phyloP scores from a whole-genome alignment of 345 rosid genomes.

The Jatropha curcas region DNA sequence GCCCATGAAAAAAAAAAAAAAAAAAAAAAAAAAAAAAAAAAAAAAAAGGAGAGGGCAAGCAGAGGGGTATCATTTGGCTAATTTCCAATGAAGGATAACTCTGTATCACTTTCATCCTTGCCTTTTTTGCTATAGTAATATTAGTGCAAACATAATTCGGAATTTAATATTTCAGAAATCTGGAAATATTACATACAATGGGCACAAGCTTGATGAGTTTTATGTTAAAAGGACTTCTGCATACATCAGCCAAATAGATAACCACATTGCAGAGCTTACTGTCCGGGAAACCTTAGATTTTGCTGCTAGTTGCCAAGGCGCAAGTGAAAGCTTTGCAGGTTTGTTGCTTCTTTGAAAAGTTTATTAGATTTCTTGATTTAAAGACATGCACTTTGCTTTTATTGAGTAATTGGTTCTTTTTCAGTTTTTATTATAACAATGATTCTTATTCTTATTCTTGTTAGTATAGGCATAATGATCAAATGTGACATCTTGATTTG shows the following conservation, averaged over 20 bases:
- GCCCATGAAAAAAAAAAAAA: neutral
- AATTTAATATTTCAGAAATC: constrained; percentile 46
- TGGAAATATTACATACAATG: constrained; percentile 82
- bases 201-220: constrained; percentile 60
- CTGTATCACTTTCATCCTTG: neutral
- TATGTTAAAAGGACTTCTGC: constrained; percentile 83
- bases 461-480: neutral
- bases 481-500: neutral
- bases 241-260: constrained; percentile 87
- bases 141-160: neutral
- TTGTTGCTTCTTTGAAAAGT: constrained; percentile 5
- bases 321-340: constrained; percentile 84
- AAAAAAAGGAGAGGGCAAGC: too few relatives aligned
- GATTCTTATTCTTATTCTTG: neutral
- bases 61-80: neutral
- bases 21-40: neutral
- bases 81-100: neutral
- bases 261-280: constrained; percentile 83
- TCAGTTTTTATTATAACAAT: neutral
- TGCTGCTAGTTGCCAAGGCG: constrained; percentile 92
- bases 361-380: neutral
- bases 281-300: constrained; percentile 96
- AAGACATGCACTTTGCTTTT: too few relatives aligned
- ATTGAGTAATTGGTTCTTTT: neutral
- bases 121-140: neutral